Base-by-base conservation (phyloP, 2,329 filamentous ascomycete genomes). In the Ophiocordyceps camponoti-rufipedis region DNA sequence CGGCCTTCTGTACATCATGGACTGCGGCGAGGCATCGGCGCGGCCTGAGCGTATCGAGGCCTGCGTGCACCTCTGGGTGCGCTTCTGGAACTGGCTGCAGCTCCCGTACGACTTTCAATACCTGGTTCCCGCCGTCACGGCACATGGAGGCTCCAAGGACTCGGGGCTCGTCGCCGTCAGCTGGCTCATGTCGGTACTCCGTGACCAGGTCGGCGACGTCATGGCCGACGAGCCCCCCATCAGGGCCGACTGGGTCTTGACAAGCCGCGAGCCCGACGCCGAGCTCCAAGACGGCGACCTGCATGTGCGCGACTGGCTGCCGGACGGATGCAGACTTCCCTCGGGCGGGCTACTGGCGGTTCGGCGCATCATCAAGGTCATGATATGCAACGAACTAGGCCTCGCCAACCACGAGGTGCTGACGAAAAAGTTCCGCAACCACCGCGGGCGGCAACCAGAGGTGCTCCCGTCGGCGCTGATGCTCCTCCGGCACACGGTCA, bases 1-100 rank as follows among this genome's bases (percentile, higher is more conserved):
- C 5, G 45, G 49, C 6, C 45, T 53, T 11, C 31, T 54, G 32
- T 53, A 49, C 47, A 49, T 54, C 8, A 50, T 54, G 35, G 52
- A 55, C 44, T 49, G 48, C 43, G 41, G 42, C n/a, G 40, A 45
- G 8, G 39, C 23, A 4, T 35, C 41, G 5, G 19, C 38, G 23
- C 49, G 46, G n/a, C 14, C 13, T 10, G 38, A 46, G 19, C 51
- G 53, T 13, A 28, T 52, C 43, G 32, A 47, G 28, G 46, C 48
- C 28, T 50, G 47, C 23, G 41, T 48, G 3, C 46, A 50, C n/a
- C 43, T 51, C n/a, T 54, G 53, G 53, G 48, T 49, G 9, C 46
- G 46, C 23, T 53, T 53, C 40, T 49, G 46, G 48, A 49, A 52
- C 40, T 44, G 23, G 16, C 28, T 54, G 23, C 51, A 46, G 10